These are phyloP conservation scores for Aspergillus sp. DNA, from an alignment of 2,329 filamentous ascomycete genomes.

Conservation along the genomic window DNA sequence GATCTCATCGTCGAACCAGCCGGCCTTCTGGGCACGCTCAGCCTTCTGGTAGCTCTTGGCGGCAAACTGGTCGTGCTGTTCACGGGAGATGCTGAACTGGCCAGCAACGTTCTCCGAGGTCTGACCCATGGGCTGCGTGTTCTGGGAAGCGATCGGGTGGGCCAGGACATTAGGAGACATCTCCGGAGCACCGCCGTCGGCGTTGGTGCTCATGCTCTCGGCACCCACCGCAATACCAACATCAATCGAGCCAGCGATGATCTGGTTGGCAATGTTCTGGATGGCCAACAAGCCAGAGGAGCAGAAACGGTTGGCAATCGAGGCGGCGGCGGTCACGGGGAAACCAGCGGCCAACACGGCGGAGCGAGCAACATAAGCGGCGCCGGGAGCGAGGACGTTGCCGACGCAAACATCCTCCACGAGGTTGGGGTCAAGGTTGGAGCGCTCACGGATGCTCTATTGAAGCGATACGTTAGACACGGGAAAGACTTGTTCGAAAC, in stretches of 20 bases:
- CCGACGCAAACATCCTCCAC: conserved; percentile 91
- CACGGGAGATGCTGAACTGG: conserved; percentile 68
- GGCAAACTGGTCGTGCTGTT: conserved; percentile 78
- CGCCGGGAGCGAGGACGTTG: conserved; percentile 81
- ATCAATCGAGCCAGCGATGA: conserved; percentile 85
- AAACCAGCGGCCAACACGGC: conserved; percentile 84
- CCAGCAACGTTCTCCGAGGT: conserved; percentile 90
- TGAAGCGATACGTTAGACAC: not conserved
- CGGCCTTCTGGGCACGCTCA: conserved; percentile 72
- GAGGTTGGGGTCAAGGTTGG: conserved; percentile 77
- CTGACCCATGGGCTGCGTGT: conserved; percentile 90
- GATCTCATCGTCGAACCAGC: conserved; percentile 86
- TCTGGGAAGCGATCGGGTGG: conserved; percentile 77
- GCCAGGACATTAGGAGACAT: conserved; percentile 78
- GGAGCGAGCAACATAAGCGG: conserved; percentile 85
- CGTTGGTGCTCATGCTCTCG: conserved; percentile 88
- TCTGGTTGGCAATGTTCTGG: conserved; percentile 89
- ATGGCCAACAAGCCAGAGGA: conserved; percentile 85
- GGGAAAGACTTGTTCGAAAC: not conserved
- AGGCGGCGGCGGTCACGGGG: conserved; percentile 74
- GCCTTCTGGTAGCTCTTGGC: conserved; percentile 85
- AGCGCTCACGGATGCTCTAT: conserved; percentile 72
- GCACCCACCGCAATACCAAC: conserved; percentile 86
- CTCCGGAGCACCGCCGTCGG: conserved; percentile 76
- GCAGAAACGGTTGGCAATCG: conserved; percentile 86